Conservation (phyloP, 768 basidiomycete genomes). For the Xerocomellus dryophilus region DNA sequence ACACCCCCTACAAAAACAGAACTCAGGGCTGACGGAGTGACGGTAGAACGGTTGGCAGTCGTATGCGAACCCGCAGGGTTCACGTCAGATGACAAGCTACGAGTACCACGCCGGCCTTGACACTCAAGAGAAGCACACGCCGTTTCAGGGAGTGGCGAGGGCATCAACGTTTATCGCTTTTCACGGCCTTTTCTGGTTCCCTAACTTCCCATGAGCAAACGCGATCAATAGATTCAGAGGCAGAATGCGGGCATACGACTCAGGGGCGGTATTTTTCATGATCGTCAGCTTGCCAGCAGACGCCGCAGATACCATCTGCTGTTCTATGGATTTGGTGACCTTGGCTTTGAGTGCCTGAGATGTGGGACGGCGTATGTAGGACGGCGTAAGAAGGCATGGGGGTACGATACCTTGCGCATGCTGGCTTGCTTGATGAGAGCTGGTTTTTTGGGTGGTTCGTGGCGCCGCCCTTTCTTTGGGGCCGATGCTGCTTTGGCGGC, state of each 20-base stretch:
- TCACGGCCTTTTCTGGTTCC: conserved; percentile 18
- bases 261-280: conserved; percentile 65
- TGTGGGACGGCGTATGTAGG: background rate
- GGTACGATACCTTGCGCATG: conserved; percentile 63
- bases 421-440: conserved; percentile 67
- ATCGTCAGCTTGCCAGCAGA: conserved; percentile 88
- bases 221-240: background rate
- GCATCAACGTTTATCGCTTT: conserved; percentile 19
- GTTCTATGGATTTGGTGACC: conserved; percentile 89
- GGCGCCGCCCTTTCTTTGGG: conserved; percentile 75
- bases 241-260: conserved; percentile 21
- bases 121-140: conserved; percentile 2
- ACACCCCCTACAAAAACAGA: background rate
- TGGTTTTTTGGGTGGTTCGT: conserved; percentile 80
- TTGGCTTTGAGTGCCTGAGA: conserved; percentile 78
- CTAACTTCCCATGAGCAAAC: conserved; percentile 12
- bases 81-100: too few species aligned
- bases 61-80: background rate
- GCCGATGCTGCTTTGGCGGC: conserved; percentile 65
- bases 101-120: too few species aligned
- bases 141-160: background rate
- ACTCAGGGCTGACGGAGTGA: background rate
- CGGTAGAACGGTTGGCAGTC: background rate
- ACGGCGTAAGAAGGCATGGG: background rate
- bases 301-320: conserved; percentile 86